phyloP scores from a whole-genome alignment of 495 filamentous ascomycete genomes.

The Thermothielavioides terrestris region DNA sequence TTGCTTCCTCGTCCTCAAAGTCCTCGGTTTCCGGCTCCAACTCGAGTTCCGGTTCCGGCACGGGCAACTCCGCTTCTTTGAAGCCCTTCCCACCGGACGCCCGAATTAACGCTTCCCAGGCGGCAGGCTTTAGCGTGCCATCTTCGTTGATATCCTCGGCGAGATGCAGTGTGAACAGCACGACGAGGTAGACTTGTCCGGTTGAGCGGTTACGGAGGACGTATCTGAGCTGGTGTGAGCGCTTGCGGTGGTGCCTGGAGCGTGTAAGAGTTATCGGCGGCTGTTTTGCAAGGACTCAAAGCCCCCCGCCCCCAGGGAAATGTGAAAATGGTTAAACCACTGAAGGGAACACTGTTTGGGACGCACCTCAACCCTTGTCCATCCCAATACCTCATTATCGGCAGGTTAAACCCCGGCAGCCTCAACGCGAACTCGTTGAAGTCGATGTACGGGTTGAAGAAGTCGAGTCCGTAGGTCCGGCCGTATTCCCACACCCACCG shows the following conservation, averaged over 20 bases:
- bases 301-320: too few species aligned
- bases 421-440: constrained; percentile 72
- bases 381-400: constrained; percentile 74
- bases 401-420: constrained; percentile 68
- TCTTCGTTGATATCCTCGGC: constrained; percentile 54
- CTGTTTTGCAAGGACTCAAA: too few species aligned
- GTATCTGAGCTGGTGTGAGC: constrained; percentile 71
- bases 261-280: constrained; percentile 1
- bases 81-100: constrained; percentile 4
- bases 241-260: constrained; percentile 32
- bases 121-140: constrained; percentile 41
- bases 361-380: constrained; percentile 51
- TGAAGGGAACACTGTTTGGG: constrained; percentile 1
- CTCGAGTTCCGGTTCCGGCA: neutral
- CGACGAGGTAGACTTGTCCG: constrained; percentile 62
- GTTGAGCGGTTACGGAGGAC: constrained; percentile 69
- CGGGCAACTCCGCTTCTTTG: neutral
- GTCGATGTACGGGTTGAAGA: constrained; percentile 87
- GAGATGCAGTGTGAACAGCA: constrained; percentile 66
- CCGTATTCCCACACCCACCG: constrained; percentile 43
- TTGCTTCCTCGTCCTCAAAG: constrained; percentile 19
- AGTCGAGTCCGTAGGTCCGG: constrained; percentile 62
- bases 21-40: constrained; percentile 5
- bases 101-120: constrained; percentile 12
- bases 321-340: constrained; percentile 4